phyloP scores from a whole-genome alignment of 805 yeast genomes.

The Priceomyces castillae region DNA sequence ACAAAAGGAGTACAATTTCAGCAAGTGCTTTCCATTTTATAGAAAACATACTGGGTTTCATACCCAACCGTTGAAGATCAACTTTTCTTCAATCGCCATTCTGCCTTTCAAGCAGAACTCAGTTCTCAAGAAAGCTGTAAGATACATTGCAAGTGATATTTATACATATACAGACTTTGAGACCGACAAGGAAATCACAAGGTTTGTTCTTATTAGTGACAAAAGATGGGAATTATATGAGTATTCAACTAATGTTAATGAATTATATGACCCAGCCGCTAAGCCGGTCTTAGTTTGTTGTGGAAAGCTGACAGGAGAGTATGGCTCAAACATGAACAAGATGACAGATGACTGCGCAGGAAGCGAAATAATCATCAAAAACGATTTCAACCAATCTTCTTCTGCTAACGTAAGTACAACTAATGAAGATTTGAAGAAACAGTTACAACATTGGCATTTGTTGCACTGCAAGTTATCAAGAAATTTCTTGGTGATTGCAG shows the following conservation, averaged over 20 bases:
- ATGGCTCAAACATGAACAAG: slow-evolving; percentile 49
- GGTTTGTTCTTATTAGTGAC: slow-evolving; percentile 63
- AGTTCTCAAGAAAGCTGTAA: slow-evolving; percentile 24
- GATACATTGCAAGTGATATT: slow-evolving; percentile 31
- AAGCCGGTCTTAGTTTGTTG: slow-evolving; percentile 60
- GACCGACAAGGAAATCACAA: slow-evolving; percentile 56
- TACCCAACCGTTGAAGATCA: slow-evolving; percentile 50
- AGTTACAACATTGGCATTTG: slow-evolving; percentile 55
- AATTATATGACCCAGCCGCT: slow-evolving; percentile 20
- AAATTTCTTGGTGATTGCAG: slow-evolving; percentile 62
- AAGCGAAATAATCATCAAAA: slow-evolving; percentile 25
- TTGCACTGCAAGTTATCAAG: slow-evolving; percentile 59
- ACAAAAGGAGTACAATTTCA: slow-evolving; percentile 62
- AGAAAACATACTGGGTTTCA: slow-evolving; percentile 54
- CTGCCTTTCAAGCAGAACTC: slow-evolving; percentile 20
- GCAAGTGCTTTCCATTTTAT: slow-evolving; percentile 80
- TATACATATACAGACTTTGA: slow-evolving; percentile 26
- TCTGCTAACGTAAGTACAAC: slow-evolving; percentile 4
- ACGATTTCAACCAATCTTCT: slow-evolving; percentile 25
- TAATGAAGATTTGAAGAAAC: slow-evolving; percentile 27
- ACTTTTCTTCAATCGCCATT: slow-evolving; percentile 19
- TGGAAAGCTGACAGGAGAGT: slow-evolving; percentile 69
- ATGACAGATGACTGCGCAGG: slow-evolving; percentile 23
- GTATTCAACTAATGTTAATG: slow-evolving; percentile 43
- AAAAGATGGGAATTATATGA: slow-evolving; percentile 71